These are phyloP conservation scores for Sideroxylon spinosum DNA, from an alignment of 179 eudicot genomes.

Conservation along the genomic window DNA sequence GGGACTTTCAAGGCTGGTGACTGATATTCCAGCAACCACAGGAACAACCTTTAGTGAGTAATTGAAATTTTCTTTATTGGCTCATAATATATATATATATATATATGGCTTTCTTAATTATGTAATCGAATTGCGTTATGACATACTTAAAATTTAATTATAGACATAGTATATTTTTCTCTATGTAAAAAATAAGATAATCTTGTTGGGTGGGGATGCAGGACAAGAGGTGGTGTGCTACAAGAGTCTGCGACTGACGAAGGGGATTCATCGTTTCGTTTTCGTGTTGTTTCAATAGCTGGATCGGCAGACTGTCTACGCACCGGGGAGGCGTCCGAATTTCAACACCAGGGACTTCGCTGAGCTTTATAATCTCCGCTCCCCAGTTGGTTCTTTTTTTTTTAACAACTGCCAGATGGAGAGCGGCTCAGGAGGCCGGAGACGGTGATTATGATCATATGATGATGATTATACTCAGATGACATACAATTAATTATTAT, in stretches of 20 bases:
- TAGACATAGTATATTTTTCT: background rate
- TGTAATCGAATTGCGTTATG: too few species aligned
- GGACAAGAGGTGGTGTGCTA: conserved; percentile 54
- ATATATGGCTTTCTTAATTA: too few species aligned
- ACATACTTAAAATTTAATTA: background rate
- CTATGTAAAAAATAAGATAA: background rate
- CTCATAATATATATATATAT: too few species aligned
- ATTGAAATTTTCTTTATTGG: too few species aligned
- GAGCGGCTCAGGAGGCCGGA: conserved; percentile 41
- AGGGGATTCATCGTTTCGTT: conserved; percentile 47
- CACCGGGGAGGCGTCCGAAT: conserved; percentile 49
- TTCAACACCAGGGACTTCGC: conserved; percentile 53
- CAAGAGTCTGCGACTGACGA: conserved; percentile 44
- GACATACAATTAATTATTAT: background rate
- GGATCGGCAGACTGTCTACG: conserved; percentile 44
- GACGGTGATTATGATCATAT: conserved; percentile 17
- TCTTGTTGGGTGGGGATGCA: conserved; percentile 7
- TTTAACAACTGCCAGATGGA: conserved; percentile 50
- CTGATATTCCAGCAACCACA: conserved; percentile 51
- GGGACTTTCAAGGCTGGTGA: conserved; percentile 37
- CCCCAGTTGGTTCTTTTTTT: conserved; percentile 44
- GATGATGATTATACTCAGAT: too few species aligned
- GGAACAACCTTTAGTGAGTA: conserved; percentile 36
- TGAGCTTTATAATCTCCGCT: conserved; percentile 48
- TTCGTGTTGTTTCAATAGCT: conserved; percentile 39